Base-by-base conservation (phyloP, 345 rosid genomes). In the Fremontodendron californicum region DNA sequence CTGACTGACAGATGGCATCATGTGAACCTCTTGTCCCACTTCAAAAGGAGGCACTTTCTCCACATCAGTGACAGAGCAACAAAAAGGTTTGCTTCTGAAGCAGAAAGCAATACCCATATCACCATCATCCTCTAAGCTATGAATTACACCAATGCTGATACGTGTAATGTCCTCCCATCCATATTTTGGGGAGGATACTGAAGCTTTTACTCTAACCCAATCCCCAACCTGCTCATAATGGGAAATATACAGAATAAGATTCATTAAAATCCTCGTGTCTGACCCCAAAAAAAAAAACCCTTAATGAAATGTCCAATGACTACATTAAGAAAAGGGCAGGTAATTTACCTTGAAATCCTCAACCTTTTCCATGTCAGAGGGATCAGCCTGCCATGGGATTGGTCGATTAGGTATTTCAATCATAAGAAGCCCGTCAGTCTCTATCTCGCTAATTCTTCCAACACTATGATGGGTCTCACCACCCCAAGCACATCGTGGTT, bases 391-490 rank as follows among this genome's bases (percentile, higher is more conserved):
- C 99, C 99, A 96, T 1, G 92, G 92, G 61, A 92, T 90, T 21
- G 90, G 92, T 42, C 99, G 92, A 80, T 87, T 90, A 84, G 97
- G 97, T 78, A 96, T 96, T 81, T 96, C 99, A 40, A 96, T 91
- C 67, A 93, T 82, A 51, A 96, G 90, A 69, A 96, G 96, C 74
- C 99, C 99, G 83, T 96, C 98, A 79, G 86, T 91, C 86, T 96
- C 97, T 88, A 96, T 92, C 74, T 93, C 99, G 19, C 91, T 89
- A 72, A 93, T 88, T 80, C 81, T 91, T 79, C 99, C 99, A 80
- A 93, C 99, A 83, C 98, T 96, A 75, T 96, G 99, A 87, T 96
- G 99, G 19, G 99, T 96, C 91, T 96, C 99, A 76, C 98, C 98
- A 71, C 96, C 98, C 99, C 99, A 96, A 76, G 94, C 98, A 90